Evolutionary conservation across 2,329 filamentous ascomycete species (phyloP).

Genomic region (Achaetomium macrosporum): DNA sequence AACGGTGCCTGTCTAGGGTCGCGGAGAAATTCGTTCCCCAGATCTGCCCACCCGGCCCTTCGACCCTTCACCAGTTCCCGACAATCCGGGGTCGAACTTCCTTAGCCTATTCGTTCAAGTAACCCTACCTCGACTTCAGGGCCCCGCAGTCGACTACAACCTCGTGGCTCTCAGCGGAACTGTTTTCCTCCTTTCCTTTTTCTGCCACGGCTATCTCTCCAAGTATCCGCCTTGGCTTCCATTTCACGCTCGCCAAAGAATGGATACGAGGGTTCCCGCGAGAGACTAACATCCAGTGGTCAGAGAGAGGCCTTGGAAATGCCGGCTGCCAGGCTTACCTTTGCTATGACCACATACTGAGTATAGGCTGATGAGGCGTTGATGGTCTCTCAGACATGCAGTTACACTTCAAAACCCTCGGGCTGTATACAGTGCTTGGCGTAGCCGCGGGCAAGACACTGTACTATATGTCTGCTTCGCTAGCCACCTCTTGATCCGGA

Average conservation of each 20-base stretch:
- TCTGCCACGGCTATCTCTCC: background rate
- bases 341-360: too few species aligned
- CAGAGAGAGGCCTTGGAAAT: background rate
- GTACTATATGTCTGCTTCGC: slow-evolving; percentile 8
- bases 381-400: background rate
- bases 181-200: slow-evolving; percentile 7
- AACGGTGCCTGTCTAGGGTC: slow-evolving; percentile 7
- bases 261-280: background rate
- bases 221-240: slow-evolving; percentile 17
- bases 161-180: background rate
- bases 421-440: background rate
- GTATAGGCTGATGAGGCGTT: too few species aligned
- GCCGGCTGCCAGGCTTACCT: background rate
- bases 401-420: background rate
- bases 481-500: slow-evolving; percentile 3
- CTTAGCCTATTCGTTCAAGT: slow-evolving; percentile 16
- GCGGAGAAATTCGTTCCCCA: slow-evolving; percentile 3
- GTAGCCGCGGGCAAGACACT: background rate
- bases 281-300: background rate
- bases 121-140: slow-evolving; percentile 15
- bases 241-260: slow-evolving; percentile 1
- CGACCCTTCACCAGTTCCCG: background rate
- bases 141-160: background rate
- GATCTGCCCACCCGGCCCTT: background rate
- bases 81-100: slow-evolving; percentile 1